Evolutionary conservation across 805 yeast species (phyloP).

Genomic region (Wickerhamiella australiensis): DNA sequence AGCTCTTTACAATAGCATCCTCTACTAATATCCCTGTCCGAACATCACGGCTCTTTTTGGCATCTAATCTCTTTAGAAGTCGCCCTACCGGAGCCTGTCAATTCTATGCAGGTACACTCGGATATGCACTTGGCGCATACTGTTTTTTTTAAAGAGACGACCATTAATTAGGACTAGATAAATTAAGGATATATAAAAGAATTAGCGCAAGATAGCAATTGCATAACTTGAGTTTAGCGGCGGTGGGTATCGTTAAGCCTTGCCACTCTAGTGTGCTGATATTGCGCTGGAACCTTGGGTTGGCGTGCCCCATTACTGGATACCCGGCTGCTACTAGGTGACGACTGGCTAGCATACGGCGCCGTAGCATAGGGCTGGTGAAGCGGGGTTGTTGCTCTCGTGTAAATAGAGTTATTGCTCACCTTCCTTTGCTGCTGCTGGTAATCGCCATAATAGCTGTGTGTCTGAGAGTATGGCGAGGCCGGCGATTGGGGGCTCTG

Average conservation of each 20-base stretch:
- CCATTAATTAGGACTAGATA: not conserved
- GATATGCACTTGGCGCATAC: not conserved
- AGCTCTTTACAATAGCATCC: too few species aligned
- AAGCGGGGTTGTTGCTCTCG: not conserved
- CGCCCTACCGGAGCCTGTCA: too few species aligned
- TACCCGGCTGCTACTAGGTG: not conserved
- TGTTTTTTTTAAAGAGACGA: too few species aligned
- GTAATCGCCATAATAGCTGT: not conserved
- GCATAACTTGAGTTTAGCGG: too few species aligned
- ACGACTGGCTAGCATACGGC: not conserved
- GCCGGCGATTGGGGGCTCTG: not conserved
- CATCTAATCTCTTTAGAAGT: too few species aligned
- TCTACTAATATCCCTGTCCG: too few species aligned
- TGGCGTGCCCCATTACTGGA: not conserved
- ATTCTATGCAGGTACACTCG: conserved; percentile 1
- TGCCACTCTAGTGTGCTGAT: not conserved
- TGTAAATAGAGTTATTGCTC: not conserved
- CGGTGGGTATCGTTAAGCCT: not conserved
- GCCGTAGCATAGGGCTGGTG: not conserved
- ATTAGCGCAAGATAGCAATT: too few species aligned
- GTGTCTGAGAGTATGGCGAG: not conserved
- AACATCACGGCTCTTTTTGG: too few species aligned
- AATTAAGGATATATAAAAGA: too few species aligned
- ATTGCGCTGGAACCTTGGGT: not conserved
- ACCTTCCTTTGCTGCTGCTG: not conserved